Evolutionary conservation across 768 basidiomycete genomes (phyloP).

Genomic region (Psilocybe tampanensis): DNA sequence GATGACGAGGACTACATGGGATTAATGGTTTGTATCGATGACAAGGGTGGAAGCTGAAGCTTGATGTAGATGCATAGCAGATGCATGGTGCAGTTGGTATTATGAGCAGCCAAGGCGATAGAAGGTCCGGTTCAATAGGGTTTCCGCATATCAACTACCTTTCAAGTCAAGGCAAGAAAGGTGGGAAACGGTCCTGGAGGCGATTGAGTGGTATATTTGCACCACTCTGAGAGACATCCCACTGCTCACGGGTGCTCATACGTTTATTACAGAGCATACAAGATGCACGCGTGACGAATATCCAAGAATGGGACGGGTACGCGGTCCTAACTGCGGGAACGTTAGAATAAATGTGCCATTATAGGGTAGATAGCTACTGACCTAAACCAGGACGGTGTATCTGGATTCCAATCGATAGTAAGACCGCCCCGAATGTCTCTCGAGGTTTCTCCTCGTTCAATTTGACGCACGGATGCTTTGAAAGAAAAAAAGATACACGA

Average conservation of each 20-base stretch:
- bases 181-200: slow-evolving; percentile 11
- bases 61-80: too few relatives aligned
- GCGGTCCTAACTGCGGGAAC: slow-evolving; percentile 12
- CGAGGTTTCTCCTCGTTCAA: slow-evolving; percentile 6
- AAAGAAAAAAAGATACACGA: neutral
- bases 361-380: slow-evolving; percentile 6
- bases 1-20: slow-evolving; percentile 11
- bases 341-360: slow-evolving; percentile 7
- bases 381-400: neutral
- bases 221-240: slow-evolving; percentile 10
- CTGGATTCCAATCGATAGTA: slow-evolving; percentile 1
- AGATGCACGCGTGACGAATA: slow-evolving; percentile 13
- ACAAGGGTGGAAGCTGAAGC: slow-evolving; percentile 8
- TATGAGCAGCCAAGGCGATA: slow-evolving; percentile 8
- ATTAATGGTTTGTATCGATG: neutral
- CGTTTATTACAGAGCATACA: slow-evolving; percentile 6
- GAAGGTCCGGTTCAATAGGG: slow-evolving; percentile 17
- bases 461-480: neutral
- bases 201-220: slow-evolving; percentile 14
- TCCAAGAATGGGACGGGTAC: slow-evolving; percentile 11
- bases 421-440: slow-evolving; percentile 16
- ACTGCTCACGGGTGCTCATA: neutral
- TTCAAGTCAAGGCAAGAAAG: slow-evolving; percentile 1
- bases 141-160: slow-evolving; percentile 2
- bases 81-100: neutral